phyloP scores from a whole-genome alignment of 225 moss, liverwort and hornwort species.

The Climacium dendroides region DNA sequence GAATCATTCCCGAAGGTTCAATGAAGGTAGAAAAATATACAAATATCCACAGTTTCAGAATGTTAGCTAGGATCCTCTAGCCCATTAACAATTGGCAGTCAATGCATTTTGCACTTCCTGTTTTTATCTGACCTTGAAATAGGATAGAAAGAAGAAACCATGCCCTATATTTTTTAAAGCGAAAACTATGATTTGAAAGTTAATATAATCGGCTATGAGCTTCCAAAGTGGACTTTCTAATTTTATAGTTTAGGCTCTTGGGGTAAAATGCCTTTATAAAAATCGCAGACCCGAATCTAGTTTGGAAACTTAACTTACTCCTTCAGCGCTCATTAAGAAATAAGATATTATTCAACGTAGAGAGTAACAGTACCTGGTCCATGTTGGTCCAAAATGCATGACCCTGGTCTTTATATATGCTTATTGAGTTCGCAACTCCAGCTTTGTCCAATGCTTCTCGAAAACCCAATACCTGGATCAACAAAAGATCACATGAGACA shows the following conservation, averaged over 20 bases:
- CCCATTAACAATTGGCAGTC: not conserved
- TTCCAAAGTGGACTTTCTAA: not conserved
- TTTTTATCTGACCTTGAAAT: not conserved
- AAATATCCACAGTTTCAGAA: not conserved
- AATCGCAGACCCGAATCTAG: not conserved
- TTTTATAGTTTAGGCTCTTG: not conserved
- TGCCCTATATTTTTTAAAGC: not conserved
- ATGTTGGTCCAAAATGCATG: slow-evolving; percentile 42
- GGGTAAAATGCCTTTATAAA: not conserved
- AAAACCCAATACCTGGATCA: slow-evolving; percentile 10
- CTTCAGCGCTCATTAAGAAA: not conserved
- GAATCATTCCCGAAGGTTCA: not conserved
- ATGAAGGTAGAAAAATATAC: not conserved
- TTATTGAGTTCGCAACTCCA: slow-evolving; percentile 23
- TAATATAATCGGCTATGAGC: not conserved
- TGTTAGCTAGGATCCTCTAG: not conserved
- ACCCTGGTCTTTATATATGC: slow-evolving; percentile 26
- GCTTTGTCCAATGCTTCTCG: slow-evolving; percentile 28
- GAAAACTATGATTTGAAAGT: not conserved
- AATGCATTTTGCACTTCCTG: not conserved
- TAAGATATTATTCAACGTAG: not conserved
- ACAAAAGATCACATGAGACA: not conserved
- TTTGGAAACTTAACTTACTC: not conserved
- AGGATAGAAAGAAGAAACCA: not conserved
- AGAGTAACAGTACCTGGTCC: slow-evolving; percentile 18